Base-by-base conservation (phyloP, 306 rosid species). In the Adenanthera pavonina region DNA sequence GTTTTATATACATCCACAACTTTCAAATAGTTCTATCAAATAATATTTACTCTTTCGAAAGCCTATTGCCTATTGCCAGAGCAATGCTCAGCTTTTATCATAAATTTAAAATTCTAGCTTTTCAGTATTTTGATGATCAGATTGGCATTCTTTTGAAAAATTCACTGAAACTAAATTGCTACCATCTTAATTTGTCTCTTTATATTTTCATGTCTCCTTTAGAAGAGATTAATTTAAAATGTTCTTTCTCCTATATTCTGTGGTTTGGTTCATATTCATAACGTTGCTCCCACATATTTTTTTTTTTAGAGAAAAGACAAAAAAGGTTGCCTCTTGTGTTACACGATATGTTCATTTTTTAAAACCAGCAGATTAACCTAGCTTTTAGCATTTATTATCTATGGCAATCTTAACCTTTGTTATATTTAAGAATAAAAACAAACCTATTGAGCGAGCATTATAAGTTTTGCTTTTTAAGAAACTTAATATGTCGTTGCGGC, bases 81-180 rank as follows among this genome's bases (percentile, higher is more conserved):
- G 4, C 7, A 3, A 70, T 70, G 10, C 19, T 1, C 10, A 0
- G 47, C 13, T 8, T 15, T 54, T 16, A 20, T 68, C 56, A 48
- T 60, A 65, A 54, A 35, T 57, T 69, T 73, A 66, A 66, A 16
- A 76, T 34, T 10, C 34, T 60, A 8, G 47, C 72, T 80, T 38
- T 56, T 80, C 34, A 73, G 12, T 81, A 67, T 61, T 83, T 34
- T 60, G 11, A 68, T 80, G 25, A 60, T 77, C 20, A 83, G 19
- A 60, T 72, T 80, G 49, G n/a, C 69, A 62, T 69, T 68, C 9
- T 65, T 77, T 20, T 40, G 25, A 72, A 56, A 79, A 54, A 65
- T 40, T 76, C 59, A 56, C 34, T 49, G 34, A 65, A 62, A 64
- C 71, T 44, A 76, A 76, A 74, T 72, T 52, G 34, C 30, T 10